Conservation (phyloP, 1,284 basidiomycete genomes). For the Phellopilus nigrolimitatus region DNA sequence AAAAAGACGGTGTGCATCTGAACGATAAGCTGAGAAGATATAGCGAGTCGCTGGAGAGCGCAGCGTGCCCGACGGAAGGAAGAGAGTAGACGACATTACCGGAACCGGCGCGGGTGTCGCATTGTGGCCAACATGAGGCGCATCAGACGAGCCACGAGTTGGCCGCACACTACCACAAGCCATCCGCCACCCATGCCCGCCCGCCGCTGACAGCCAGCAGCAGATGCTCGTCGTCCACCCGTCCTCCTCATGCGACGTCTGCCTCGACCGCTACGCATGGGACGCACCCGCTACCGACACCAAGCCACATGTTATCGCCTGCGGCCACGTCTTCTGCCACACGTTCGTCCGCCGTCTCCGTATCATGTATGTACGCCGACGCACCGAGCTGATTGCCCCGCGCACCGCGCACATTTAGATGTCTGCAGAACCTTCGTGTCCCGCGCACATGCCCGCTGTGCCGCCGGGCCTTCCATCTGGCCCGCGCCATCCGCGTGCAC, state of each 20-base stretch:
- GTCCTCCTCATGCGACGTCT: conserved; percentile 45
- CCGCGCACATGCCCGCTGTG: conserved; percentile 18
- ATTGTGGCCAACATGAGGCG: no score
- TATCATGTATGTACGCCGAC: not conserved
- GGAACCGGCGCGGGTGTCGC: no score
- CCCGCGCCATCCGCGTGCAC: conserved; percentile 14
- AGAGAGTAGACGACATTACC: no score
- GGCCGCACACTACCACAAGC: no score
- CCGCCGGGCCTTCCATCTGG: conserved; percentile 10
- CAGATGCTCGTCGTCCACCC: conserved; percentile 42
- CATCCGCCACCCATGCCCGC: no score
- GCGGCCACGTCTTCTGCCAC: conserved; percentile 42
- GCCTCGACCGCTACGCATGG: conserved; percentile 38
- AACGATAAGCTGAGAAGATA: no score
- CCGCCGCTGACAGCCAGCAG: not conserved
- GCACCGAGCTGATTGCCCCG: not conserved
- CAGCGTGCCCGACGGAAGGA: no score
- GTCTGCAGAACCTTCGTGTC: conserved; percentile 14
- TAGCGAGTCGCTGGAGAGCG: no score
- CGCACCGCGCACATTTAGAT: conserved; percentile 5
- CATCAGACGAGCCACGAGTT: no score
- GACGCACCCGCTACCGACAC: conserved; percentile 27
- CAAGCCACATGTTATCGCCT: conserved; percentile 38
- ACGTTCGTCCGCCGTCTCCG: conserved; percentile 1
- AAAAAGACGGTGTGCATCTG: no score